Base-by-base conservation (phyloP, 768 basidiomycete genomes). In the Pleurotus giganteus region DNA sequence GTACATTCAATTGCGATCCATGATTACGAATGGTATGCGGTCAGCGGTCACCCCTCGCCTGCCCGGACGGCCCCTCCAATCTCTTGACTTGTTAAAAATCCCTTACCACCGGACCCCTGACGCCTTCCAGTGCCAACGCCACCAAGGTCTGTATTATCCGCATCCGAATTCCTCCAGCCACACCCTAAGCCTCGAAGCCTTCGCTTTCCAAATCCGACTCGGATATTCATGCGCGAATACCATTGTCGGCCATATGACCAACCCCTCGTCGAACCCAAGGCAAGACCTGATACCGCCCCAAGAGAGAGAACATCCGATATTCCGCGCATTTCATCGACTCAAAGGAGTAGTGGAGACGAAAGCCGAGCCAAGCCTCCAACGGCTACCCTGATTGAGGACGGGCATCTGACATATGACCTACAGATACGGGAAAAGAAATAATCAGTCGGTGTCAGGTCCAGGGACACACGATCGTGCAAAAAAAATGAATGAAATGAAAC, bases 21-120 rank as follows among this genome's bases (percentile, higher is more conserved):
- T 41, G 39, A 41, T 41, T 41, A 41, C 39, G 39, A 41, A 41
- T 34, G 39, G 39, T 41, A 41, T 41, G 39, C 39, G 39, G 39
- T 41, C 17, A 5, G 5, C 39, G 39, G 39, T 19, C 39, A n/a
- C 39, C 12, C n/a, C 39, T n/a, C n/a, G n/a, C n/a, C n/a, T n/a
- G n/a, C n/a, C n/a, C n/a, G n/a, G n/a, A n/a, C n/a, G n/a, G n/a
- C n/a, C n/a, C n/a, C n/a, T n/a, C n/a, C n/a, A n/a, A n/a, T n/a
- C n/a, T n/a, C n/a, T n/a, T n/a, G 9, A 41, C 39, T 13, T 9
- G 39, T 13, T n/a, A 41, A 19, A 7, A 41, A 41, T 41, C 13
- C 17, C 39, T n/a, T 41, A 41, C n/a, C 12, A 19, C 39, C 17
- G 5, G 8, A n/a, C 39, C 39, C 39, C 39, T 41, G 39, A 12